Base-by-base conservation (phyloP, 176 grass and related monocot species). In the Oryza meyeriana region DNA sequence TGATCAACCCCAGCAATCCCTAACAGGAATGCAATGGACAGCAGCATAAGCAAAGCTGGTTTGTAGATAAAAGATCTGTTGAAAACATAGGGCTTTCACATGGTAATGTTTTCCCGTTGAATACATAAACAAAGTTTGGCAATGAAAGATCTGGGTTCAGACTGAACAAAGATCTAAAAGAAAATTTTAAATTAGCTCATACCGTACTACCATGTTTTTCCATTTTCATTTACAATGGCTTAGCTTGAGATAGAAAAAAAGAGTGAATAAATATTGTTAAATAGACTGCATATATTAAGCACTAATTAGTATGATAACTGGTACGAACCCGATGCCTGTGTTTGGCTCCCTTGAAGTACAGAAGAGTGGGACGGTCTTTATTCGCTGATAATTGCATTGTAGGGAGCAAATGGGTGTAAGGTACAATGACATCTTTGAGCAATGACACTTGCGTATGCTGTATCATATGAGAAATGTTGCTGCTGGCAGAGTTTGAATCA, bases 341-440 rank as follows among this genome's bases (percentile, higher is more conserved):
- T 36, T 91, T 98, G 27, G 90, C 92, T 48, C 95, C 95, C 77
- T 98, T 98, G 79, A 98, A 98, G 73, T 95, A 98, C 26, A 98
- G 67, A 81, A 98, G 89, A 41, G 79, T 95, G 64, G 77, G 66
- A 0, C 95, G 90, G 69, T 68, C 67, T 45, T 39, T 84, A 69
- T 88, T 76, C 77, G 93, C 87, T 28, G 82, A 90, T 41, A 98
- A 34, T 48, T 42, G 72, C 36, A 98, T 59, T 41, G 84, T 93
- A 41, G 92, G 92, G 13, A 98, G 85, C 74, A 98, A 82, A 90
- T 95, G 95, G 4, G 92, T 98, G 84, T 98, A 98, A 35, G 95
- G 95, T 75, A 98, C 86, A 80, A 98, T 98, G 26, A 98, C 82
- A 84, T 98, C 95, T 82, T 98, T 98, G 36, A 94, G 90, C 62